Evolutionary conservation across 192 early-diverging fungal species (phyloP), one percentile per base, ranked within the genome.

Genomic region (Coemansia sp.): DNA sequence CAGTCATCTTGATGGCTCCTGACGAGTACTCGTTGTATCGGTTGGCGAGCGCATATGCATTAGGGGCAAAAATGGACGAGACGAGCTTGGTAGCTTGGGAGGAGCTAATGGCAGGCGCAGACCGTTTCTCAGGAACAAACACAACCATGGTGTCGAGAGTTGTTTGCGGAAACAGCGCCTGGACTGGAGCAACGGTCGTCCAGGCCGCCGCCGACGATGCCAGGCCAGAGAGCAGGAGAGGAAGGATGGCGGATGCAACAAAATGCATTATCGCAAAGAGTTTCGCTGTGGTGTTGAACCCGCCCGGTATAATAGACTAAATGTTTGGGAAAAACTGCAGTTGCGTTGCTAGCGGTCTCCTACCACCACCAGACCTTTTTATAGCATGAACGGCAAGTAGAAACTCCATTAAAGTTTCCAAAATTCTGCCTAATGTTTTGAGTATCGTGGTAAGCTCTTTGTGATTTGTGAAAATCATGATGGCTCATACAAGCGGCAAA

Each of bases 1-100:
- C 53, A 0, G 53, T 55, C 53, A 55, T 55, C 53, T 55, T 55
- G 53, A 55, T 55, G 12, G 53, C 53, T 7, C 53, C 53, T 3
- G 53, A 55, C 12, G 53, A 55, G 29, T 55, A 55, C 53, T 55
- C 53, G 11, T 35, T 29, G 26, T 55, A 55, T 11, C 53, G 25
- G 14, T 35, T 55, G 23, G 53, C 12, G 4, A 55, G 10, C 1
- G 9, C 53, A 55, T 55, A 55, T 4, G 6, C 16, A 2, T 10
- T 14, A 4, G 51, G 23, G 23, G 22, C 8, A 14, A 55, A 55
- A 8, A 55, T 26, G 1, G 53, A 55, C 25, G 1, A n/a, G 27
- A 16, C 53, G 16, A 55, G 53, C 23, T 22, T 55, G 53, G 9
- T 55, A 6, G 53, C 53, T 55, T 55, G 53, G 4, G 53, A 29